These are phyloP conservation scores for Sphaerulina populicola DNA, from an alignment of 2,329 filamentous ascomycete species.

Conservation along the genomic window DNA sequence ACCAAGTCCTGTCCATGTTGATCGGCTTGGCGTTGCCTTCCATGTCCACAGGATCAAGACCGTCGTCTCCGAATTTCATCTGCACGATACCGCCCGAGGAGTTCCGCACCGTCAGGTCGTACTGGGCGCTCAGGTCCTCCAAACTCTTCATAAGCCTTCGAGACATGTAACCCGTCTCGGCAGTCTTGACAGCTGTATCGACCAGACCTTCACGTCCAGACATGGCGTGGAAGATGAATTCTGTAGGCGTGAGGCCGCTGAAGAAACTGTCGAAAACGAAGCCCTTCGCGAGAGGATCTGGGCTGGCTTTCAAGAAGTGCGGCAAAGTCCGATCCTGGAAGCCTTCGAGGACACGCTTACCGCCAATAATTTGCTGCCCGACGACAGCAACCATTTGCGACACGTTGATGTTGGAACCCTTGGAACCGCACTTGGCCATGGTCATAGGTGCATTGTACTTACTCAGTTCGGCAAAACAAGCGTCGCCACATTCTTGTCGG, in stretches of 20 bases:
- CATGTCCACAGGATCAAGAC: conserved; percentile 94
- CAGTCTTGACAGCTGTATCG: conserved; percentile 97
- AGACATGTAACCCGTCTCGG: conserved; percentile 98
- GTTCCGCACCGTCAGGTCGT: conserved; percentile 90
- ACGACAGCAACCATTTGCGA: conserved; percentile 98
- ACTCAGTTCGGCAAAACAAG: conserved; percentile 84
- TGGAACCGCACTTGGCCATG: conserved; percentile 96
- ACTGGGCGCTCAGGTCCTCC: conserved; percentile 86
- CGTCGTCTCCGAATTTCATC: conserved; percentile 95
- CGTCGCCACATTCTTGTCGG: conserved; percentile 79
- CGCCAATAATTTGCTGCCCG: conserved; percentile 94
- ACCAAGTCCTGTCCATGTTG: conserved; percentile 84
- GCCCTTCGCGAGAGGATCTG: conserved; percentile 87
- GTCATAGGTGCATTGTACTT: conserved; percentile 85
- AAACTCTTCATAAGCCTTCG: conserved; percentile 95
- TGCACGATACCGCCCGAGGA: conserved; percentile 84
- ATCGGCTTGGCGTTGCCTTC: conserved; percentile 89
- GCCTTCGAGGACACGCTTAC: conserved; percentile 83
- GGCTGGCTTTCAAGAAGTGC: conserved; percentile 88
- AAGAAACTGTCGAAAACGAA: conserved; percentile 98
- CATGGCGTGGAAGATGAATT: conserved; percentile 97
- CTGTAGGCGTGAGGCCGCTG: conserved; percentile 75
- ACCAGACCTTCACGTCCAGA: conserved; percentile 96
- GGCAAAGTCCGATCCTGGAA: conserved; percentile 93
- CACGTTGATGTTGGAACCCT: conserved; percentile 95